Base-by-base conservation (phyloP, 345 rosid genomes). In the Salix udensis region DNA sequence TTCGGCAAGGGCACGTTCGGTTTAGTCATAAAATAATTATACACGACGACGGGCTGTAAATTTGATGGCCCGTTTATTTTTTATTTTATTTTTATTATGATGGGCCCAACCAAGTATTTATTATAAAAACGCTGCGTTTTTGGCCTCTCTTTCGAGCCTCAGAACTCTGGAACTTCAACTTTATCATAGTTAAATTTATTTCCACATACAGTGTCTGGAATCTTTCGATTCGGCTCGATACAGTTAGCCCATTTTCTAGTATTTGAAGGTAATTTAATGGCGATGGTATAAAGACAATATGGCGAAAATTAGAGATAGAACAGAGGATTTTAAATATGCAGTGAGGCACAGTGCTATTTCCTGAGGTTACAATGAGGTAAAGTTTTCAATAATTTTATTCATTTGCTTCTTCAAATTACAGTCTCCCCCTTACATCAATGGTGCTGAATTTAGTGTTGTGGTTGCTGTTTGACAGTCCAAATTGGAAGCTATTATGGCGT, bases 401-500 rank as follows among this genome's bases (percentile, higher is more conserved):
- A 10, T 34, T 67, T 37, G 3, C 24, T 37, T 18, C n/a, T 16
- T 67, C 48, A 21, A 34, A 37, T 5, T 18, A 37, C 16, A 64
- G 28, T 68, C 23, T 55, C 18, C 40, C 23, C 2, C 19, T 13
- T 34, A 12, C 34, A 4, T 40, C 46, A 40, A 10, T 31, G 16
- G 21, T 12, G 42, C 68, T 68, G 30, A 68, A 40, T n/a, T 68
- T 40, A 40, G 23, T 34, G 39, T 30, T 30, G 69, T 23, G 46
- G 13, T 40, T 73, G 26, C 44, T 24, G 39, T 77, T 68, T 71
- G 62, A 48, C 74, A 92, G 97, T 79, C 96, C 67, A 94, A 90
- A 87, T 78, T 94, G 78, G 92, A 93, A 2, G 84, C 90, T 10
- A 82, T 87, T 62, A 87, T 92, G 97, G 97, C 97, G 26, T 88